A percentile compares a stretch with the other conserved stretches of the same genome.
These are phyloP conservation scores for Suhomyces chickasaworum DNA, from an alignment of 1,139 yeast species.

Conservation along the genomic window DNA sequence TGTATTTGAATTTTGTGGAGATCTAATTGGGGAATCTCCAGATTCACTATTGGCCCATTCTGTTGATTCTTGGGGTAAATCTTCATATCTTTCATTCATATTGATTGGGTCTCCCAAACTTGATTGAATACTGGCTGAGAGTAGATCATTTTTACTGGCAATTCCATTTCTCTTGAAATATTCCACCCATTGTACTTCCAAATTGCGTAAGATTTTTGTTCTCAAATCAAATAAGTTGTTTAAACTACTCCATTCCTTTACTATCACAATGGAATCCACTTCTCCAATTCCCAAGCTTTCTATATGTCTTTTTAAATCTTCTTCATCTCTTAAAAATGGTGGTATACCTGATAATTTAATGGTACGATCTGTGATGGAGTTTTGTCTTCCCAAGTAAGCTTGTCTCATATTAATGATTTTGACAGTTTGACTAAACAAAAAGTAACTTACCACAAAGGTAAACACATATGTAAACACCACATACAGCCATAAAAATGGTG, in stretches of 20 bases:
- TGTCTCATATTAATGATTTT: slow-evolving; percentile 78
- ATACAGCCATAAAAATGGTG: slow-evolving; percentile 47
- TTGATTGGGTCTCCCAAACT: slow-evolving; percentile 33
- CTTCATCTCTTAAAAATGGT: slow-evolving; percentile 69
- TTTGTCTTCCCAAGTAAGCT: slow-evolving; percentile 80
- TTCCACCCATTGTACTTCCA: slow-evolving; percentile 79
- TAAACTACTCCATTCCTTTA: slow-evolving; percentile 80
- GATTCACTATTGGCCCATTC: slow-evolving; percentile 7
- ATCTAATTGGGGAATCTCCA: not conserved
- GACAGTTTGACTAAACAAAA: slow-evolving; percentile 67
- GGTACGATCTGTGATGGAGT: slow-evolving; percentile 90
- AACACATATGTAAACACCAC: slow-evolving; percentile 85
- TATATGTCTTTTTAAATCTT: slow-evolving; percentile 68
- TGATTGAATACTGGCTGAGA: slow-evolving; percentile 31
- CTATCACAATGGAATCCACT: slow-evolving; percentile 73
- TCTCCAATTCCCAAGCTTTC: slow-evolving; percentile 78
- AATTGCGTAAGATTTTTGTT: slow-evolving; percentile 48
- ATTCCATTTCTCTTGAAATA: slow-evolving; percentile 53
- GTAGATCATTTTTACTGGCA: slow-evolving; percentile 32
- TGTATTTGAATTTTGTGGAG: slow-evolving; percentile 7
- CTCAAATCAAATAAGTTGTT: slow-evolving; percentile 67
- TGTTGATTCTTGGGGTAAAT: slow-evolving; percentile 14
- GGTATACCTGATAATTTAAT: slow-evolving; percentile 92
- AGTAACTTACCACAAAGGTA: slow-evolving; percentile 65
- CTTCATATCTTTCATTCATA: slow-evolving; percentile 17